Conservation (phyloP, 768 basidiomycete genomes). For the Tulasnella sp. region DNA sequence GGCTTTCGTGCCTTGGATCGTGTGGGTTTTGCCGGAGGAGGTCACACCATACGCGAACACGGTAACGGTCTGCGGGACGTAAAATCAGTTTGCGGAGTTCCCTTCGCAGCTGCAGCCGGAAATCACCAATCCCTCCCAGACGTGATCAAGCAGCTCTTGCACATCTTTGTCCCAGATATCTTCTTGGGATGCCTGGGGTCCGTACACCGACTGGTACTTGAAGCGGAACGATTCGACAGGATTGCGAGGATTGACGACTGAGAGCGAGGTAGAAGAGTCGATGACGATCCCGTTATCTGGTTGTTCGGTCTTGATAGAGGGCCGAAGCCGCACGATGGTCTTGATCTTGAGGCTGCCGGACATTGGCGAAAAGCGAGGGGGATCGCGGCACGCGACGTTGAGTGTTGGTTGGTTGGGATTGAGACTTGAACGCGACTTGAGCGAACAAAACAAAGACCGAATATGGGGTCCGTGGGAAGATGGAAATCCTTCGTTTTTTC, state of each 20-base stretch:
- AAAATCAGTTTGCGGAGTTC: not conserved
- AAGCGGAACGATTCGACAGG: conserved; percentile 69
- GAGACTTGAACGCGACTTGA: not conserved
- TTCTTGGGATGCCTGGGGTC: conserved; percentile 62
- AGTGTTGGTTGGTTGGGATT: conserved; percentile 13
- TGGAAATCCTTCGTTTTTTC: not conserved
- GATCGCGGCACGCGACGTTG: not conserved
- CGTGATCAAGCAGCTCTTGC: conserved; percentile 70
- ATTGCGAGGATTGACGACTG: conserved; percentile 69
- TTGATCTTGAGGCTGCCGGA: conserved; percentile 24
- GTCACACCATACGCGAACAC: conserved; percentile 83
- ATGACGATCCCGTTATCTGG: conserved; percentile 15
- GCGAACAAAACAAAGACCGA: not conserved
- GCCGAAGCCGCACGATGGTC: conserved; percentile 25
- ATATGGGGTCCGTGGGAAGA: not conserved
- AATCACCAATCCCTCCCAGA: conserved; percentile 67
- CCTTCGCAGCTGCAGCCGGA: conserved; percentile 2
- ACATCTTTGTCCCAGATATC: conserved; percentile 77
- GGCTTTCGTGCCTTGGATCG: conserved; percentile 75
- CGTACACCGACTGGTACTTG: conserved; percentile 74
- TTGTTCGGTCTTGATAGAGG: conserved; percentile 3
- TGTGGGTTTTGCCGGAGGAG: conserved; percentile 87
- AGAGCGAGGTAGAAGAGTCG: conserved; percentile 42
- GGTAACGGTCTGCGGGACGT: conserved; percentile 62
- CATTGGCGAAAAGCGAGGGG: not conserved